Percentiles rank a stretch among this genome's conserved stretches.
Conservation (phyloP, 2,329 filamentous ascomycete genomes). For the Fusarium subtropicale region DNA sequence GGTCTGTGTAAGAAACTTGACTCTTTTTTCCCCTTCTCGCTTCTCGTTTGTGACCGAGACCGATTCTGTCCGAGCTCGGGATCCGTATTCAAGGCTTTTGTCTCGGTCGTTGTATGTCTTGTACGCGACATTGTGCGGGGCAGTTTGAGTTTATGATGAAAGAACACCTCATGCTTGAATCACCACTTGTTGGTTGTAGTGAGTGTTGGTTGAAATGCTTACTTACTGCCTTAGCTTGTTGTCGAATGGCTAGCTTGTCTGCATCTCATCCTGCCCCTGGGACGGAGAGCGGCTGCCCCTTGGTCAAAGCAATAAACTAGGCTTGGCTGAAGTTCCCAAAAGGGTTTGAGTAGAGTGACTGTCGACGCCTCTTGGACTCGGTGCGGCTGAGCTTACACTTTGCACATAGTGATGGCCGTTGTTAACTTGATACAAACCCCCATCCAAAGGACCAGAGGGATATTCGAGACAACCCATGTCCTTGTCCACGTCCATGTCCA, state of each 20-base stretch:
- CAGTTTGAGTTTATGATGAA: constrained; percentile 27
- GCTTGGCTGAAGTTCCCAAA: constrained; percentile 33
- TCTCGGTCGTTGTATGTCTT: constrained; percentile 7
- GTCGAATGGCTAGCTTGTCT: constrained; percentile 2
- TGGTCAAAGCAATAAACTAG: constrained; percentile 35
- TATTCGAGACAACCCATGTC: neutral
- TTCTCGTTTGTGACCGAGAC: constrained; percentile 7
- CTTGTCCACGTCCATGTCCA: neutral
- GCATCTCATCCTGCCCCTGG: neutral
- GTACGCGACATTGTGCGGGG: constrained; percentile 37
- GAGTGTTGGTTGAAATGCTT: constrained; percentile 10
- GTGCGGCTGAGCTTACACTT: constrained; percentile 17
- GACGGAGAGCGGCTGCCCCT: constrained; percentile 27
- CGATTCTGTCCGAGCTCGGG: constrained; percentile 13
- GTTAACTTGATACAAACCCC: neutral
- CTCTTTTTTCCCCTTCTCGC: neutral
- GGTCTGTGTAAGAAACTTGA: constrained; percentile 15
- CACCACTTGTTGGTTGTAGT: neutral
- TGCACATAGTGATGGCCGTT: neutral
- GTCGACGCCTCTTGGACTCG: constrained; percentile 30
- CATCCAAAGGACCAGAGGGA: neutral
- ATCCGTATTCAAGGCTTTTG: constrained; percentile 19
- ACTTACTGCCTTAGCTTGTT: constrained; percentile 28
- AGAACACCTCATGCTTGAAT: constrained; percentile 25
- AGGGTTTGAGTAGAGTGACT: constrained; percentile 30